Evolutionary conservation across 352 stramenopile genomes (phyloP).

Genomic region (Globisporangium apiculatum): DNA sequence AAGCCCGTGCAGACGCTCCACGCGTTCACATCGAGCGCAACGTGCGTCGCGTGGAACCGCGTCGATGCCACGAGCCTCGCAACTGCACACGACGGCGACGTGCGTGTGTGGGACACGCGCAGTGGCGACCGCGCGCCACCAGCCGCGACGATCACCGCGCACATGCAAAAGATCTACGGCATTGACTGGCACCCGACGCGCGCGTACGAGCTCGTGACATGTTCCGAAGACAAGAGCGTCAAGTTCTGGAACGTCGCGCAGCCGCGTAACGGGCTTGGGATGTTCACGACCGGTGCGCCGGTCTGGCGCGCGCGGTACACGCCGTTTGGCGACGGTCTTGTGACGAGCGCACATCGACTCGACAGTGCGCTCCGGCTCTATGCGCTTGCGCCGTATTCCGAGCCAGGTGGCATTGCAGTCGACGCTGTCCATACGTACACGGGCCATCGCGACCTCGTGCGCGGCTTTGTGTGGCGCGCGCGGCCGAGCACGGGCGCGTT

Average conservation of each 20-base stretch:
- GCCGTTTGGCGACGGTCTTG: conserved; percentile 73
- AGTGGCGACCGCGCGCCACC: conserved; percentile 44
- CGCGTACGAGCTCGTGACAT: conserved; percentile 77
- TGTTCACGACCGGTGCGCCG: conserved; percentile 47
- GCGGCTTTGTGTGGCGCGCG: conserved; percentile 60
- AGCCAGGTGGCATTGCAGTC: conserved; percentile 12
- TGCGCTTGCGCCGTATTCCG: conserved; percentile 31
- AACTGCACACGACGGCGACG: conserved; percentile 76
- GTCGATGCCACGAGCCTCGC: conserved; percentile 57
- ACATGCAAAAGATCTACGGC: conserved; percentile 82
- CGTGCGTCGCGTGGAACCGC: conserved; percentile 74
- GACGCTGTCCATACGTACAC: conserved; percentile 57
- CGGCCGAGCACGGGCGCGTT: conserved; percentile 31
- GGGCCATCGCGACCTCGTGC: conserved; percentile 57
- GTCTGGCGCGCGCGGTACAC: conserved; percentile 73
- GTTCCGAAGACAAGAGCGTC: conserved; percentile 79
- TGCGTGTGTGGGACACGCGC: conserved; percentile 72
- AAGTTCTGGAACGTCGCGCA: conserved; percentile 78
- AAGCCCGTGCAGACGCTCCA: conserved; percentile 63
- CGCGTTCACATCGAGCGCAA: conserved; percentile 58
- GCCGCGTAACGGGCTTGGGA: conserved; percentile 51
- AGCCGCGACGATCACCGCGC: conserved; percentile 56
- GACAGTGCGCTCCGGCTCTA: conserved; percentile 63
- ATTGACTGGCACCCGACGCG: conserved; percentile 77
- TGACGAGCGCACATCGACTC: conserved; percentile 64